Conservation (phyloP, 2,329 filamentous ascomycete species). For the Diplodia corticola region DNA sequence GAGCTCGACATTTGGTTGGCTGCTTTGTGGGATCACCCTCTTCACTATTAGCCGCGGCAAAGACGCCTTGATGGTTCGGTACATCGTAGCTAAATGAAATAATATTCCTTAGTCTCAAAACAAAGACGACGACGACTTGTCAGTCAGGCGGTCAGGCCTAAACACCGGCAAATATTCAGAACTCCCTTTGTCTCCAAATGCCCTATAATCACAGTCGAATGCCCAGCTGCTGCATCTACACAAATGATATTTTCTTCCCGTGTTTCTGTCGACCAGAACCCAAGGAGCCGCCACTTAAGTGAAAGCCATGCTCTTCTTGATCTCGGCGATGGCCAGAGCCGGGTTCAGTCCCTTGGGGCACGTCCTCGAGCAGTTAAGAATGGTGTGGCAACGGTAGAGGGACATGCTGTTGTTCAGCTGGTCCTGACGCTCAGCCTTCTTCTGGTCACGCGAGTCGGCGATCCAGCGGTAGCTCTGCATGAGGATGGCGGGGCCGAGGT, state of each 20-base stretch:
- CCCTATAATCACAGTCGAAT: slow-evolving; percentile 8
- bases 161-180: slow-evolving; percentile 1
- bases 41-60: background rate
- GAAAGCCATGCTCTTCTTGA: slow-evolving; percentile 93
- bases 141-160: background rate
- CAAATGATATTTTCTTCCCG: background rate
- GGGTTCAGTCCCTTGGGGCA: slow-evolving; percentile 99
- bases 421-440: slow-evolving; percentile 80
- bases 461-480: slow-evolving; percentile 98
- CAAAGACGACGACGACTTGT: background rate
- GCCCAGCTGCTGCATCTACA: slow-evolving; percentile 4
- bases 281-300: slow-evolving; percentile 27
- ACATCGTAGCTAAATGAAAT: background rate
- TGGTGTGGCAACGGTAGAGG: slow-evolving; percentile 98
- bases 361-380: slow-evolving; percentile 96
- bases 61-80: background rate
- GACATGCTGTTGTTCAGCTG: slow-evolving; percentile 98
- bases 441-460: slow-evolving; percentile 90
- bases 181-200: slow-evolving; percentile 8
- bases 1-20: background rate
- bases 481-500: slow-evolving; percentile 93
- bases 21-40: background rate
- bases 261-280: background rate
- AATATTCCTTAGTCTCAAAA: background rate
- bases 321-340: slow-evolving; percentile 90